These are phyloP conservation scores for Pisolithus tinctorius DNA, from an alignment of 768 basidiomycete genomes.

Conservation along the genomic window DNA sequence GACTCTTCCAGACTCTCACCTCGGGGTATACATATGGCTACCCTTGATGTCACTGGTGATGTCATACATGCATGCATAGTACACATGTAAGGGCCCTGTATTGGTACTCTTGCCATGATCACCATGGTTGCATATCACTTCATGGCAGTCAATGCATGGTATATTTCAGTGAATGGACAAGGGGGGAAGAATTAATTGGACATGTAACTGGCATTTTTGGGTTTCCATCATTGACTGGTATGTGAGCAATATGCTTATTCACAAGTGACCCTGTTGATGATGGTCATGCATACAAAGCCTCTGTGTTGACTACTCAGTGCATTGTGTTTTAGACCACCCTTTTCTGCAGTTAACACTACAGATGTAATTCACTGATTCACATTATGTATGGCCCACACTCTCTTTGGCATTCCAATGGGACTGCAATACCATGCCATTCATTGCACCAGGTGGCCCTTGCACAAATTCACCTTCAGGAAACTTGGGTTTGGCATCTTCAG, in stretches of 20 bases:
- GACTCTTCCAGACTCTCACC: no score
- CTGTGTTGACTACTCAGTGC: no score
- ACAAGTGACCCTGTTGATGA: not conserved
- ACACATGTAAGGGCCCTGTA: no score
- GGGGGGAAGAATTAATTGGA: conserved; percentile 5
- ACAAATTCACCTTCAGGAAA: not conserved
- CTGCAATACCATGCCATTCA: not conserved
- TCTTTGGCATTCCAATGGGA: not conserved
- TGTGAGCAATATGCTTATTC: not conserved
- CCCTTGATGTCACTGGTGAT: no score
- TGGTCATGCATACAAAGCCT: no score
- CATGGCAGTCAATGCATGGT: conserved; percentile 73
- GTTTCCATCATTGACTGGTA: not conserved
- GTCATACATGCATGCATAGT: no score
- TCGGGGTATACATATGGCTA: no score
- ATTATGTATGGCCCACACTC: no score
- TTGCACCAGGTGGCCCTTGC: not conserved
- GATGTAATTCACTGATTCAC: no score
- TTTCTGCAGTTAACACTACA: no score
- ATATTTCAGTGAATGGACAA: conserved; percentile 29
- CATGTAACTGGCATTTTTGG: not conserved
- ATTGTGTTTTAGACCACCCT: no score
- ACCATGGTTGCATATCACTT: conserved; percentile 88
- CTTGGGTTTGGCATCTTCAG: no score
- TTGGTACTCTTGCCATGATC: conserved; percentile 82